Evolutionary conservation across 2,329 filamentous ascomycete genomes (phyloP).

Genomic region (Emericellopsis atlantica): DNA sequence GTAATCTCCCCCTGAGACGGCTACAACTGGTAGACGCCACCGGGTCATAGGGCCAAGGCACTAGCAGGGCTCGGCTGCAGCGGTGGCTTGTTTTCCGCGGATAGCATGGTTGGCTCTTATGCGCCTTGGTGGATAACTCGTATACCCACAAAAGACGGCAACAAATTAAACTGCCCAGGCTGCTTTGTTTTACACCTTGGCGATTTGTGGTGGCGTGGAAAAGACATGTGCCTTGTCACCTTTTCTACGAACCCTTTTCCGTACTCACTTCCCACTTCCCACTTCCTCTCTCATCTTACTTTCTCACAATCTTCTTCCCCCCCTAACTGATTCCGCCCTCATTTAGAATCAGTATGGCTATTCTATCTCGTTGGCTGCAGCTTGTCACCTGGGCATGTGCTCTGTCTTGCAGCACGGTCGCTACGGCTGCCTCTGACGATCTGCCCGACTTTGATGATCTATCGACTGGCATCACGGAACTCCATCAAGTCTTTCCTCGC

Average conservation of each 20-base stretch:
- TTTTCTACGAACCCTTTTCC: conserved; percentile 2
- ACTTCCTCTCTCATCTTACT: background rate
- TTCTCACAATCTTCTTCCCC: background rate
- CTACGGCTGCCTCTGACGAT: conserved; percentile 1
- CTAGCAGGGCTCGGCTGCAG: background rate
- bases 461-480: conserved; percentile 2
- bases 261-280: conserved; percentile 2
- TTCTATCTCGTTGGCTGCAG: conserved; percentile 2
- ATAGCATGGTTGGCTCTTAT: background rate
- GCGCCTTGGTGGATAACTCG: background rate
- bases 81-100: background rate
- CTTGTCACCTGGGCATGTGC: conserved; percentile 2
- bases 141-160: background rate
- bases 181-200: background rate
- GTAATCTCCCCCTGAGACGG: no score
- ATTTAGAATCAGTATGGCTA: conserved; percentile 1
- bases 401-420: conserved; percentile 2
- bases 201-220: background rate
- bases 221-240: background rate
- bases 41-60: background rate
- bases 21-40: no score
- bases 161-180: background rate
- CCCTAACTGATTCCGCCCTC: conserved; percentile 1
- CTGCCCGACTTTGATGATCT: conserved; percentile 3
- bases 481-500: conserved; percentile 2